Evolutionary conservation across 352 stramenopile species (phyloP).

Genomic region (Aphanomyces invadans): DNA sequence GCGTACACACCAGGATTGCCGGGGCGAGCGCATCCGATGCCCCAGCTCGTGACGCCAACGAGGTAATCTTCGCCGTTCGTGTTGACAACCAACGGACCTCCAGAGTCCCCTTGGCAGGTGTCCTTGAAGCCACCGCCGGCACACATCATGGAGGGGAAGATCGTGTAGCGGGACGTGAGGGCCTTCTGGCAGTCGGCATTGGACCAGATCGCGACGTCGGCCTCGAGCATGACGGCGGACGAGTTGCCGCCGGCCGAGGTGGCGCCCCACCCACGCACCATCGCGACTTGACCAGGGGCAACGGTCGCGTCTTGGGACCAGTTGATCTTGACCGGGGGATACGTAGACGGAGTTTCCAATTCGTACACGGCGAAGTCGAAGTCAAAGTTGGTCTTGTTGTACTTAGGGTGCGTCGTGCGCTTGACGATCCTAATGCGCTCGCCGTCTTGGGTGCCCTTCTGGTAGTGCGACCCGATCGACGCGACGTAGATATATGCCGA

Average conservation of each 20-base stretch:
- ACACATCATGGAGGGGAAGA: slow-evolving; percentile 49
- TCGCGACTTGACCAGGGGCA: not conserved
- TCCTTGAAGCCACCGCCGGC: slow-evolving; percentile 37
- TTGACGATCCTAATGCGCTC: not conserved
- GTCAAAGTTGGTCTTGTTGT: not conserved
- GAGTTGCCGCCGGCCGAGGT: not conserved
- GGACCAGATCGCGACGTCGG: not conserved
- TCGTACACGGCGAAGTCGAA: not conserved
- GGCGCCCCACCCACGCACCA: not conserved
- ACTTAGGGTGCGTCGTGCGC: not conserved
- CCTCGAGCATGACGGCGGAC: not conserved
- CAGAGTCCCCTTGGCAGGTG: slow-evolving; percentile 57
- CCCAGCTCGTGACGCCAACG: slow-evolving; percentile 52
- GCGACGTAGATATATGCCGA: not conserved
- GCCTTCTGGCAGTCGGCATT: not conserved
- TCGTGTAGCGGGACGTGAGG: slow-evolving; percentile 47
- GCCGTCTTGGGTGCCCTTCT: not conserved
- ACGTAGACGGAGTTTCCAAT: not conserved
- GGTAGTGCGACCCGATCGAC: slow-evolving; percentile 30
- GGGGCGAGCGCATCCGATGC: slow-evolving; percentile 37
- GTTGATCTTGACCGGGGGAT: not conserved
- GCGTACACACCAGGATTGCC: slow-evolving; percentile 47
- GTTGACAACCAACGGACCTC: slow-evolving; percentile 33
- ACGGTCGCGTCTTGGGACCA: not conserved
- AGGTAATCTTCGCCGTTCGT: slow-evolving; percentile 31